Conservation (phyloP, 495 filamentous ascomycete species). For the Pseudevernia furfuracea region DNA sequence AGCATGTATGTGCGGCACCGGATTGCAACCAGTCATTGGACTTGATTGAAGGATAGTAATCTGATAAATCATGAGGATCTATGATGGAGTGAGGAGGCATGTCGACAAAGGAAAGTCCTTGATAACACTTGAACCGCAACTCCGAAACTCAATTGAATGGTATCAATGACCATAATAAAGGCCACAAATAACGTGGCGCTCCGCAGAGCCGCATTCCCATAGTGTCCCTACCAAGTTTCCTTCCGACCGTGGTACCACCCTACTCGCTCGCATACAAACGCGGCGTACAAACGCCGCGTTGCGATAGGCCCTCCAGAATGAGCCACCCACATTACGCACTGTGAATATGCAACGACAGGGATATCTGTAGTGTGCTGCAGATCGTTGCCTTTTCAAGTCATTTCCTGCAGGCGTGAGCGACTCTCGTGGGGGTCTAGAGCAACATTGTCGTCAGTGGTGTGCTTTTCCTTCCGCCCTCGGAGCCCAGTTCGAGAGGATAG, state of each 20-base stretch:
- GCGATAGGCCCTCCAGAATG: background rate
- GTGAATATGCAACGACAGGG: slow-evolving; percentile 5
- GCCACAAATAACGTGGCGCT: background rate
- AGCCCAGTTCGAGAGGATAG: background rate
- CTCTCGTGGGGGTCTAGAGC: slow-evolving; percentile 5
- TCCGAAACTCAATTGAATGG: background rate
- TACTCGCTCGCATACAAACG: background rate
- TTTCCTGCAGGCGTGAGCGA: background rate
- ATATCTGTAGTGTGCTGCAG: background rate
- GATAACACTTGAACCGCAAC: background rate
- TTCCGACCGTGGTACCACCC: background rate
- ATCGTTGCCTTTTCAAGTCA: slow-evolving; percentile 4
- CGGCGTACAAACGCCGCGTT: background rate
- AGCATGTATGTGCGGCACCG: background rate
- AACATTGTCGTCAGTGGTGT: background rate
- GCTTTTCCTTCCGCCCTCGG: background rate
- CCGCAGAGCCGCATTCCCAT: slow-evolving; percentile 12
- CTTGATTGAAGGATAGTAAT: slow-evolving; percentile 5
- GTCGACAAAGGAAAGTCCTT: too few species aligned
- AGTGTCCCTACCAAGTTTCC: background rate
- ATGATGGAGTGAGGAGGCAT: slow-evolving; percentile 3
- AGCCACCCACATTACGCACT: background rate
- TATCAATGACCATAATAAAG: background rate
- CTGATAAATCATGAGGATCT: slow-evolving; percentile 5
- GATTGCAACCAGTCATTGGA: background rate